Base-by-base conservation (phyloP, 495 filamentous ascomycete genomes). In the Cairneyella variabilis region DNA sequence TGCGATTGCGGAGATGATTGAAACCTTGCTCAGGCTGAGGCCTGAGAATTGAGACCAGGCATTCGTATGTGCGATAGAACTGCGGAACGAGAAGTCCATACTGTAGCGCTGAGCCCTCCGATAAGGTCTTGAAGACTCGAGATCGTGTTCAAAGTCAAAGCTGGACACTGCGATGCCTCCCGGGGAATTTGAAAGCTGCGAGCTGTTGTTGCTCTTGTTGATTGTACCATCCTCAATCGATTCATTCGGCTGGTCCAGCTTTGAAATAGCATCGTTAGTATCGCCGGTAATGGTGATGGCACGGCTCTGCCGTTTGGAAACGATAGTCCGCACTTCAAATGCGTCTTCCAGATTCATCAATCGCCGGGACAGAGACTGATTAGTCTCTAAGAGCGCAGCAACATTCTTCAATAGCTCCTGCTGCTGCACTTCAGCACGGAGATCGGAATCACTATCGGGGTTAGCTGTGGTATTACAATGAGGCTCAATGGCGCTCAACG, bases 61-160 rank as follows among this genome's bases (percentile, higher is more conserved):
- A 23, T 49, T 36, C 1, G 46, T 49, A 11, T 23, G 28, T 12
- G 20, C 46, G 3, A 38, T n/a, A n/a, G 46, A 49, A 49, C 46
- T 49, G 1, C 28, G 28, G 28, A 49, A 49, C 3, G 46, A 49
- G 46, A 38, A 36, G 12, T 49, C 46, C 28, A 38, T 37, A 18
- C 17, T 38, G 6, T 49, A 21, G 36, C 28, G 8, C 18, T 49
- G 46, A 4, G 46, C 32, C 14, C 46, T 49, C 11, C 32, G n/a
- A 38, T 49, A 49, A 12, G 23, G 16, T 38, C 46, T 22, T 11
- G 46, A 49, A 17, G 27, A 7, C 4, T 38, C 46, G 6, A 49
- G 32, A 25, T 49, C 46, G 28, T 49, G 12, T 17, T 49, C 46
- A 17, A 49, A 49, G 27, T 22, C 28, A 18, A 49, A 49, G 46